Conservation (phyloP, 768 basidiomycete genomes). For the Tephrocybe sp. region DNA sequence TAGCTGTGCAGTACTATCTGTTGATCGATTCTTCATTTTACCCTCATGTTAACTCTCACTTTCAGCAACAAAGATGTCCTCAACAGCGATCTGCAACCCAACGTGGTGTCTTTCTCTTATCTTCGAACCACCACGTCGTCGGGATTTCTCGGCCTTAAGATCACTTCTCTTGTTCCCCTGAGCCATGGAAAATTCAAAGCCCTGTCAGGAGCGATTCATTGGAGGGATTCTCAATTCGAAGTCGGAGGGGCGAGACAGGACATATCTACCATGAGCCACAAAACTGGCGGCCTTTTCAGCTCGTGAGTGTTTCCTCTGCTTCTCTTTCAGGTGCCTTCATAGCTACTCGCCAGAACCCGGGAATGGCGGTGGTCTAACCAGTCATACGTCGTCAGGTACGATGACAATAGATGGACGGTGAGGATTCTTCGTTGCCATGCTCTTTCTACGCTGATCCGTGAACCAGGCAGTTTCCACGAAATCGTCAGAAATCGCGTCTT, state of each 20-base stretch:
- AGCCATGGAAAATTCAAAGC: neutral
- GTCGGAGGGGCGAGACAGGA: constrained; percentile 3
- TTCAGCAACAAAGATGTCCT: constrained; percentile 1
- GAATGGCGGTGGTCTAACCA: constrained; percentile 5
- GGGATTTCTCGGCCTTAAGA: neutral
- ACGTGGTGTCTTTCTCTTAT: neutral
- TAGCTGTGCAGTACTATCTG: too few relatives aligned
- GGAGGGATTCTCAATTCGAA: constrained; percentile 6
- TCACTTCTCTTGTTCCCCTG: neutral
- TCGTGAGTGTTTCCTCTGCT: neutral
- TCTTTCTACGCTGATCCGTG: neutral
- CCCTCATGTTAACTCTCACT: neutral
- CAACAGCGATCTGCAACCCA: neutral
- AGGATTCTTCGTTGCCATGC: neutral
- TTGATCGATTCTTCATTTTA: neutral
- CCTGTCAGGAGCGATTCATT: constrained; percentile 3
- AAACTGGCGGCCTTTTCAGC: neutral
- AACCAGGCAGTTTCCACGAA: neutral
- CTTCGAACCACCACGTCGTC: neutral
- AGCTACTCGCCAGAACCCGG: neutral
- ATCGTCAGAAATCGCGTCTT: neutral
- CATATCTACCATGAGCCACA: neutral
- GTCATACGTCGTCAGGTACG: constrained; percentile 1
- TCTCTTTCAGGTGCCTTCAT: neutral
- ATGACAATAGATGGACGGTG: constrained; percentile 5